Conservation (phyloP, 306 rosid species). For the Quercus parvula region DNA sequence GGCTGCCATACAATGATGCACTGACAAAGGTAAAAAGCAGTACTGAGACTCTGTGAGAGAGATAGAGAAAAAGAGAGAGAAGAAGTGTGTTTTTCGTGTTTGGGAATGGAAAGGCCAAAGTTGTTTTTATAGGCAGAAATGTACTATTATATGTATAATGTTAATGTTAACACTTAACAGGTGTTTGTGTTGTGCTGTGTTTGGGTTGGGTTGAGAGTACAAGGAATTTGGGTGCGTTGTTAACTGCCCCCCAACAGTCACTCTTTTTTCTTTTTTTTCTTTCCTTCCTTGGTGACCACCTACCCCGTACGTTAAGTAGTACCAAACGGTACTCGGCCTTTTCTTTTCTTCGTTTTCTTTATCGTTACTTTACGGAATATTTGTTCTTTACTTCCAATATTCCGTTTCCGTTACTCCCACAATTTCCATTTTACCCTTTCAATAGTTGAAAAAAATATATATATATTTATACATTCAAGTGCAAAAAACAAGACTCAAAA, state of each 20-base stretch:
- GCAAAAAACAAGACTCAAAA: too few species aligned
- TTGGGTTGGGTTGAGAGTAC: too few species aligned
- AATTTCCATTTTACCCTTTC: too few species aligned
- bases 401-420: too few species aligned
- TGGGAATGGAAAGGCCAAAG: background rate
- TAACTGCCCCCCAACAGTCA: background rate
- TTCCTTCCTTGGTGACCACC: background rate
- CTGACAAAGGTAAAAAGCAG: background rate
- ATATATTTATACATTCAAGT: too few species aligned
- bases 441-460: too few species aligned
- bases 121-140: background rate
- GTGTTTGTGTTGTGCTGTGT: too few species aligned
- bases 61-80: background rate
- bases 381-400: background rate
- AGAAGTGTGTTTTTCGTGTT: background rate
- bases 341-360: background rate
- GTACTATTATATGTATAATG: background rate
- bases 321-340: background rate
- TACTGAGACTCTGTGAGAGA: background rate
- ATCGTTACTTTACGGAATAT: background rate
- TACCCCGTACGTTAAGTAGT: background rate
- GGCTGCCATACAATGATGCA: slow-evolving; percentile 84
- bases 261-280: background rate
- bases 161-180: too few species aligned
- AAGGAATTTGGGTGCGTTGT: background rate